Conservation (phyloP, 352 stramenopile genomes). For the Globisporangium nagaii region DNA sequence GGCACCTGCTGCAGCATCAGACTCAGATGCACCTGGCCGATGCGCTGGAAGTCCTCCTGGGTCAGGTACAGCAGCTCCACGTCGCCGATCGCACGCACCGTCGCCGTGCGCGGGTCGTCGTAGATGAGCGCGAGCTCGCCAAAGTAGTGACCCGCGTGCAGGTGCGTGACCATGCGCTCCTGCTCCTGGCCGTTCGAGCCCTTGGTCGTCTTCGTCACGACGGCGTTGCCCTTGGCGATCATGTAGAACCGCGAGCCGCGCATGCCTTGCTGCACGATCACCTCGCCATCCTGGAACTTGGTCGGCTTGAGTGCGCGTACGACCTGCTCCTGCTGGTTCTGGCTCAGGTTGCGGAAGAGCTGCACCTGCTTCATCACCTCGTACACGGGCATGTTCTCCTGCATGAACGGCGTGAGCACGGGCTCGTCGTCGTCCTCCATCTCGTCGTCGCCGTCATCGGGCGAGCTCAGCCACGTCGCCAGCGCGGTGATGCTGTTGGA, state of each 20-base stretch:
- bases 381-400: conserved; percentile 84
- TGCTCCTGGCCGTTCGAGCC: conserved; percentile 30
- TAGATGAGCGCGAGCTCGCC: conserved; percentile 91
- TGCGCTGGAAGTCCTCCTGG: conserved; percentile 84
- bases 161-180: conserved; percentile 84
- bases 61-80: conserved; percentile 83
- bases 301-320: conserved; percentile 76
- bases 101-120: conserved; percentile 83
- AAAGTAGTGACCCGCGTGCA: conserved; percentile 92
- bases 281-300: conserved; percentile 78
- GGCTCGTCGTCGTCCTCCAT: conserved; percentile 60
- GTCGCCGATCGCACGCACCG: conserved; percentile 68
- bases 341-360: conserved; percentile 82
- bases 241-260: conserved; percentile 86
- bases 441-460: conserved; percentile 60
- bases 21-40: conserved; percentile 82
- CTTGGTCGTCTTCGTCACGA: conserved; percentile 75
- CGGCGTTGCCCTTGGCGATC: conserved; percentile 85
- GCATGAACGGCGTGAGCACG: conserved; percentile 65
- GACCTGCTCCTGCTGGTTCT: conserved; percentile 86
- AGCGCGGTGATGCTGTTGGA: conserved; percentile 56
- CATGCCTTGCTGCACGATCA: conserved; percentile 85
- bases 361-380: conserved; percentile 87
- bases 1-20: conserved; percentile 86
- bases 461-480: conserved; percentile 61